These are phyloP conservation scores for Citeromyces hawaiiensis DNA, from an alignment of 1,139 yeast genomes.

Conservation along the genomic window DNA sequence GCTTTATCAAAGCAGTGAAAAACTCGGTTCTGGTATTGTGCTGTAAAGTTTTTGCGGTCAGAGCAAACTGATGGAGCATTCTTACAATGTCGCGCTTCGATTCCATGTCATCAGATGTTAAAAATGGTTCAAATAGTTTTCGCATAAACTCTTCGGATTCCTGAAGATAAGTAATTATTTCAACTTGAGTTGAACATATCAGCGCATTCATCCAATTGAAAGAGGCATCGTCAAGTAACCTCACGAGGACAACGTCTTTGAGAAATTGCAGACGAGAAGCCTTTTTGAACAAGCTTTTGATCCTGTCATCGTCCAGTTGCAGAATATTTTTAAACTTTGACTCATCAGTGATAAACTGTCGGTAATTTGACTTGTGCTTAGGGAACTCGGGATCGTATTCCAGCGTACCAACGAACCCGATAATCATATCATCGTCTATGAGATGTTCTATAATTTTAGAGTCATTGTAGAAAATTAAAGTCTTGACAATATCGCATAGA, in stretches of 20 bases:
- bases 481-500: conserved; percentile 62
- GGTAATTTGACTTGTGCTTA: conserved; percentile 61
- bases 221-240: conserved; percentile 72
- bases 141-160: conserved; percentile 33
- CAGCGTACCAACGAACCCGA: conserved; percentile 65
- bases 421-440: conserved; percentile 44
- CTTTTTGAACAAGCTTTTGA: conserved; percentile 47
- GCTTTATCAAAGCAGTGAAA: conserved; percentile 47
- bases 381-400: conserved; percentile 91
- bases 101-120: conserved; percentile 10
- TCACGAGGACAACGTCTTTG: conserved; percentile 75
- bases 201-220: conserved; percentile 49
- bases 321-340: conserved; percentile 60
- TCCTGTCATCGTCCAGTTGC: conserved; percentile 37
- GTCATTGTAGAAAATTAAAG: conserved; percentile 61
- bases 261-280: conserved; percentile 71
- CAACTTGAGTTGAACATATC: conserved; percentile 58
- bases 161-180: conserved; percentile 55
- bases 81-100: conserved; percentile 58
- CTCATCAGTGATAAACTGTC: conserved; percentile 46
- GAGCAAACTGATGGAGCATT: conserved; percentile 69
- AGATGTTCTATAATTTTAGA: conserved; percentile 52
- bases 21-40: conserved; percentile 52
- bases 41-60: conserved; percentile 60
- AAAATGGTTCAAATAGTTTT: conserved; percentile 45